Evolutionary conservation across 163 green algal genomes (phyloP).

Genomic region (Chlamydomonas reinhardtii): DNA sequence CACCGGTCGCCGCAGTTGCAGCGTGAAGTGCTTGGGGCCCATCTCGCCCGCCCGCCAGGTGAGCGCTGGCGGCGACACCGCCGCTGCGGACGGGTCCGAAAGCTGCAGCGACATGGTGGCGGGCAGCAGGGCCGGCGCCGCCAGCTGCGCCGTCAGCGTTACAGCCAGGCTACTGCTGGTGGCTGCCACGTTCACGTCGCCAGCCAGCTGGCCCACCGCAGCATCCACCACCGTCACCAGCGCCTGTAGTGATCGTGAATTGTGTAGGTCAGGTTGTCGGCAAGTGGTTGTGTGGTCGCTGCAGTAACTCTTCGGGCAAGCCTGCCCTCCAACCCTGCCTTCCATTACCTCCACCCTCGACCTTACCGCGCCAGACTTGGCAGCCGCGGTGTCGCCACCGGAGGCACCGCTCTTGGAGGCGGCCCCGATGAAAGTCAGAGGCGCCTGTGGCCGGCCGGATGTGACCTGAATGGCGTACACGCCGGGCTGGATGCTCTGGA

Average conservation of each 20-base stretch:
- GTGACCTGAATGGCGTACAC: neutral
- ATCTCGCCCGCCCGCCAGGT: constrained; percentile 17
- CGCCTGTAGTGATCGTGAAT: no score
- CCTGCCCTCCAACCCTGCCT: neutral
- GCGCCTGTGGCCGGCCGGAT: neutral
- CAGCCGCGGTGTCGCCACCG: neutral
- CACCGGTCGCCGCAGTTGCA: constrained; percentile 3
- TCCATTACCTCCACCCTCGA: neutral
- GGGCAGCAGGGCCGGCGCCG: neutral
- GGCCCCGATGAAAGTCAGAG: neutral
- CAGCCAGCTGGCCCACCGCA: neutral
- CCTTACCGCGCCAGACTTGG: neutral
- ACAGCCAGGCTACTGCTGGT: neutral
- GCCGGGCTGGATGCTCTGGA: neutral
- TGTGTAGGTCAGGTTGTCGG: no score
- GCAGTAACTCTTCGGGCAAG: neutral
- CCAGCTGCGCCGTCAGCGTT: neutral
- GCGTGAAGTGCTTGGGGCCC: neutral
- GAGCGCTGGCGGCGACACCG: neutral
- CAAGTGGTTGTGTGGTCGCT: no score
- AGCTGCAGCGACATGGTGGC: constrained; percentile 11
- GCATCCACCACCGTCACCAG: constrained; percentile 5
- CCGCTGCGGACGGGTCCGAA: neutral
- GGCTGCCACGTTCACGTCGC: neutral
- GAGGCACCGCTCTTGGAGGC: no score